A percentile compares a stretch with the other conserved stretches of the same genome.
Conservation (phyloP, 495 filamentous ascomycete genomes). For the Penicillium subrubescens region DNA sequence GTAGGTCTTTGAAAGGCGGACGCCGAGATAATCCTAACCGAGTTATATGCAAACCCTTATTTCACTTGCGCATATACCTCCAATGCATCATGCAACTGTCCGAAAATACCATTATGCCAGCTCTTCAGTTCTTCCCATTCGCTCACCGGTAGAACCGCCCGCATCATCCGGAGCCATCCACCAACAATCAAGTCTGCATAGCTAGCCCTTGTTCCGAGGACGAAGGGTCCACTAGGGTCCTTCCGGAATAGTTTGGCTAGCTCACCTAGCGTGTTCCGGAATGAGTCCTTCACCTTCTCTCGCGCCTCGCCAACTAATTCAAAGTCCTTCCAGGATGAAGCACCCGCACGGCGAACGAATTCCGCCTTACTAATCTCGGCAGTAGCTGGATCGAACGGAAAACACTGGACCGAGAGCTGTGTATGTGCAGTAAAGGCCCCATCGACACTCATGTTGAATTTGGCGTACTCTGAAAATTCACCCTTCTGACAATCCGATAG, state of each 20-base stretch:
- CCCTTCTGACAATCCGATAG: slow-evolving; percentile 27
- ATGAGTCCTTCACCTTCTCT: slow-evolving; percentile 34
- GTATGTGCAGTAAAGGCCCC: slow-evolving; percentile 47
- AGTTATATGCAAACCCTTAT: slow-evolving; percentile 3
- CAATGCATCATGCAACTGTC: slow-evolving; percentile 49
- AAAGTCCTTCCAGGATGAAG: slow-evolving; percentile 51
- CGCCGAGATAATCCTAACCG: neutral
- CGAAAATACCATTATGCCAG: slow-evolving; percentile 57
- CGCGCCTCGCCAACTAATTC: slow-evolving; percentile 43
- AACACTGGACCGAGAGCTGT: slow-evolving; percentile 29
- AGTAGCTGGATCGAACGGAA: slow-evolving; percentile 49
- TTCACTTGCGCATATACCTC: slow-evolving; percentile 32
- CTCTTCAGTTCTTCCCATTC: slow-evolving; percentile 54
- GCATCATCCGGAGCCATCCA: slow-evolving; percentile 57
- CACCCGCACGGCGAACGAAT: slow-evolving; percentile 47
- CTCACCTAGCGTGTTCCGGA: slow-evolving; percentile 42
- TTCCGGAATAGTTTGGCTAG: slow-evolving; percentile 46
- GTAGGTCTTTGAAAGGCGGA: too few species aligned
- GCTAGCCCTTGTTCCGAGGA: slow-evolving; percentile 45
- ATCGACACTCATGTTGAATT: slow-evolving; percentile 54
- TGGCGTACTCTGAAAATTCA: slow-evolving; percentile 28
- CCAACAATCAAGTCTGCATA: slow-evolving; percentile 69
- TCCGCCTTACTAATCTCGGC: slow-evolving; percentile 45
- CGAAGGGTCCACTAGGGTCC: slow-evolving; percentile 49
- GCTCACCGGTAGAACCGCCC: slow-evolving; percentile 29